Evolutionary conservation across 2,329 filamentous ascomycete species (phyloP), one percentile per base, ranked within the genome.

Genomic region (Thielaviopsis musarum): DNA sequence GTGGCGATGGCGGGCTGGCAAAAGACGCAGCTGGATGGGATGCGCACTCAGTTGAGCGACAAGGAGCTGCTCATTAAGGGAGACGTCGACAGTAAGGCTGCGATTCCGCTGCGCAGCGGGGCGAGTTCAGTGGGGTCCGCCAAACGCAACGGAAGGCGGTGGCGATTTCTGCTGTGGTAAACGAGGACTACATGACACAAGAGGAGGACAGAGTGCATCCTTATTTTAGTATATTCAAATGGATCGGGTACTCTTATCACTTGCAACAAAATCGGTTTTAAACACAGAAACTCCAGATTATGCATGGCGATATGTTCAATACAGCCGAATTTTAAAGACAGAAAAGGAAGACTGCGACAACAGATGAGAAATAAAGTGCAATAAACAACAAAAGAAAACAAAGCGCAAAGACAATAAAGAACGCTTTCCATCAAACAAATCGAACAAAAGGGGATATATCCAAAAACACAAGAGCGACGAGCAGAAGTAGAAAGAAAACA

Each of bases 271-370:
- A 28, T 28, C 7, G 30, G 30, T 2, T 9, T 34, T 7, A 34
- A 34, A 34, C 10, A 34, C 30, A 34, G 10, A 34, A 34, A 34
- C 30, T 34, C 30, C 30, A 34, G 5, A 34, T 34, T 34, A 26
- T 34, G 10, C 30, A 34, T 15, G 28, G 24, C 15, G 30, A 48
- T 28, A 48, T 45, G 41, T 26, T 9, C 9, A 58, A 24, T 19
- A 59, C 53, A 19, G 30, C 30, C 30, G 10, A 12, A 9, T 12
- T 34, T 34, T n/a, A 19, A 30, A 41, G 13, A 28, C 19, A 49
- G 52, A 12, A 52, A 28, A 52, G 38, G 48, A 51, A 56, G 66
- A 58, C 54, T 30, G n/a, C 24, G 41, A 52, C 57, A 54, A 30
- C 52, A 54, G 54, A 59, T 28, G 48, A 15, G 6, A 45, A 10